Percentiles rank a stretch among this genome's conserved stretches.
Conservation (phyloP, 129 eudicot species). For the Flaveria robusta region DNA sequence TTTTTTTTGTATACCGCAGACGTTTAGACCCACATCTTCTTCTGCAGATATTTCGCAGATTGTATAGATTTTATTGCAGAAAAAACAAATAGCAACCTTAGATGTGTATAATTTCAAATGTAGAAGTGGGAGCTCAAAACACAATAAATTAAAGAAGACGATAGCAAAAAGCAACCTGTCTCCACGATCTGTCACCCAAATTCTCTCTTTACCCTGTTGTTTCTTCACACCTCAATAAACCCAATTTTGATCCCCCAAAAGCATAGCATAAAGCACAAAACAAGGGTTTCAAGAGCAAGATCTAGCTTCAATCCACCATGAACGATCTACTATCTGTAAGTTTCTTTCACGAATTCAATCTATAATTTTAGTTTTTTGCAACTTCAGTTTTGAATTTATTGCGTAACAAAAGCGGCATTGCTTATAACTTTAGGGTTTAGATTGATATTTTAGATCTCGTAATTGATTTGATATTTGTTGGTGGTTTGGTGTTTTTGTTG, state of each 20-base stretch:
- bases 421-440: background rate
- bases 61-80: too few species aligned
- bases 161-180: constrained; percentile 29
- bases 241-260: constrained; percentile 24
- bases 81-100: too few species aligned
- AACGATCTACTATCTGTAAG: constrained; percentile 78
- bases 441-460: constrained; percentile 14
- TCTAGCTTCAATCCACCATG: constrained; percentile 46
- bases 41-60: too few species aligned
- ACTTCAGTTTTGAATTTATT: background rate
- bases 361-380: background rate
- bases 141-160: background rate
- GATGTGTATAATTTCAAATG: too few species aligned
- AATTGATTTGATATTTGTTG: constrained; percentile 11
- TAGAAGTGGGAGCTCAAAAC: background rate
- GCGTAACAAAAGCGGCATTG: constrained; percentile 31
- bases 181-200: constrained; percentile 44
- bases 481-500: background rate
- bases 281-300: constrained; percentile 22
- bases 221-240: constrained; percentile 23
- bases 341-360: background rate
- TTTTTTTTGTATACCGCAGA: too few species aligned
- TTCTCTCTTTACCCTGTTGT: constrained; percentile 27
- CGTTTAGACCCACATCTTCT: too few species aligned
- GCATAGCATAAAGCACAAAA: constrained; percentile 9